Base-by-base conservation (phyloP, 1,284 basidiomycete genomes). In the Schizophyllum commune region DNA sequence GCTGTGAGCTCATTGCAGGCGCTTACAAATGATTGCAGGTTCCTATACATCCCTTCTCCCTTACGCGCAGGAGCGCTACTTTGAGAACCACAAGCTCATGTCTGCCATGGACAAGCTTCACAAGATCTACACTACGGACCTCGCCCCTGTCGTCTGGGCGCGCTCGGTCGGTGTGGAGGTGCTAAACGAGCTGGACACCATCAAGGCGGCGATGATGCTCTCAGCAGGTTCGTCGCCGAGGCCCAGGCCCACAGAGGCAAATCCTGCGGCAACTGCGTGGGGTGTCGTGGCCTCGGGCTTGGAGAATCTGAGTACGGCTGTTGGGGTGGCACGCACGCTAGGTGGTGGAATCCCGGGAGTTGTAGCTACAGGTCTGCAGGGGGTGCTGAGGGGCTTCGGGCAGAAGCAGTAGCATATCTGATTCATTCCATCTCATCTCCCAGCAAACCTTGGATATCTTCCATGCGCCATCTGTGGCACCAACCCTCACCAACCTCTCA, bases 81-180 rank as follows among this genome's bases (percentile, higher is more conserved):
- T 92, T 60, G 82, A 81, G 64, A 98, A 98, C 72, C 94, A 97
- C 74, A 83, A 85, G 61, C 75, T 95, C 62, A 86, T 98, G 77
- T 83, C 87, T 5, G 84, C 86, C 0, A 83, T 90, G 57, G 95
- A 98, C 76, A 94, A 95, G 70, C 79, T 97, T 56, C 89, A 96
- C 75, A 91, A 91, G 69, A 71, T 97, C 8, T 97, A 96, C 70
- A 76, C 85, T 0, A 81, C 82, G 2, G 83, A 87, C 47, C 75
- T 79, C 17, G 79, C 79, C 8, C 84, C 89, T 1, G 68, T 96
- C 32, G 93, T 96, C 32, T 94, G 91, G 91, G 87, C 86, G 5
- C 84, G 95, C 57, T 90, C 89, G 0, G 84, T 89, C 8, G 95
- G 94, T 0, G 72, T 97, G n/a, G 94, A 97, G 68, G 85, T 96